These are phyloP conservation scores for Ustilago shanxiensis DNA, from an alignment of 1,284 basidiomycete species.

Conservation along the genomic window DNA sequence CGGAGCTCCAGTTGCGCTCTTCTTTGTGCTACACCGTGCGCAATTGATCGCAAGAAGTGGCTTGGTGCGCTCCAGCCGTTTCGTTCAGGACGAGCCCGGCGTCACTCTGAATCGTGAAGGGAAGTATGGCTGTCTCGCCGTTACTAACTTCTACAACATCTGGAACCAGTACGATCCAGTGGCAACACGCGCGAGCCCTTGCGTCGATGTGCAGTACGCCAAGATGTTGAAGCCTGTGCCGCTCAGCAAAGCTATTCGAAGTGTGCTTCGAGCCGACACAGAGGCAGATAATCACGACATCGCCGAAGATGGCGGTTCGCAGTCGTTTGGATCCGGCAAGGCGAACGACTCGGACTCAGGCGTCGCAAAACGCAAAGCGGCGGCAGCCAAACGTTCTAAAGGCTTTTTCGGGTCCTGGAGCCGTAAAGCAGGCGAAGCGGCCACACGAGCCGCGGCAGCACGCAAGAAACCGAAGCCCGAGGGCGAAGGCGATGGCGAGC, in stretches of 20 bases:
- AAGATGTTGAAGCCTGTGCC: constrained; percentile 41
- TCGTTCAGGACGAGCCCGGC: constrained; percentile 70
- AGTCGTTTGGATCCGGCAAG: constrained; percentile 36
- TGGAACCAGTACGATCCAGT: constrained; percentile 74
- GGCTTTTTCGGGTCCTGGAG: constrained; percentile 47
- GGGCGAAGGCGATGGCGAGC: constrained; percentile 21
- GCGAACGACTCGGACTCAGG: constrained; percentile 26
- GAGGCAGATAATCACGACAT: constrained; percentile 41
- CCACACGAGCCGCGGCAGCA: constrained; percentile 11
- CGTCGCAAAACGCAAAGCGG: constrained; percentile 35
- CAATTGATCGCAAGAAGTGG: constrained; percentile 74
- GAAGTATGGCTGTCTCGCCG: constrained; percentile 74
- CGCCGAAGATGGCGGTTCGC: constrained; percentile 38
- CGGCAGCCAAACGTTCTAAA: constrained; percentile 29
- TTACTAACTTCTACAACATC: constrained; percentile 73
- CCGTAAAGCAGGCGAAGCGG: constrained; percentile 32
- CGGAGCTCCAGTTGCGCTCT: constrained; percentile 74
- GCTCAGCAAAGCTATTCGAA: constrained; percentile 43
- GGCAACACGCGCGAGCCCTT: constrained; percentile 70
- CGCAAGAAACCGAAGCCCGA: constrained; percentile 16
- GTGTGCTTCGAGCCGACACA: constrained; percentile 33
- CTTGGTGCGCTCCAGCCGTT: constrained; percentile 72
- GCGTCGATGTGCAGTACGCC: constrained; percentile 69
- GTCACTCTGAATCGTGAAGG: constrained; percentile 72
- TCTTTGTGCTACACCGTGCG: constrained; percentile 74